These are phyloP conservation scores for Stellera chamaejasme DNA, from an alignment of 345 rosid genomes.

Conservation along the genomic window DNA sequence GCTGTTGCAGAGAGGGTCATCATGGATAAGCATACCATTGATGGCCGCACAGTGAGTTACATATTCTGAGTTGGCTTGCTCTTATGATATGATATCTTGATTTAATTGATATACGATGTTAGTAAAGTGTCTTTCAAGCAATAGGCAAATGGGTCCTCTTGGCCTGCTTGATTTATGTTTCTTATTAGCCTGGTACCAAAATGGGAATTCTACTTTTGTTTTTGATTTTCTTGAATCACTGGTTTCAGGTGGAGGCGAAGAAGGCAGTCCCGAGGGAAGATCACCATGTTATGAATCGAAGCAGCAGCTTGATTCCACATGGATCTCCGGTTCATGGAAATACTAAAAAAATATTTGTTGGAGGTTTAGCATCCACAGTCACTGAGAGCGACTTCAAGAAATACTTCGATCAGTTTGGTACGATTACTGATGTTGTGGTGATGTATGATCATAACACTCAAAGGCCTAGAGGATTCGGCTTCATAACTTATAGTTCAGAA, in stretches of 20 bases:
- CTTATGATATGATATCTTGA: no score
- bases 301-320: conserved; percentile 36
- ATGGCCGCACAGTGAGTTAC: conserved; percentile 64
- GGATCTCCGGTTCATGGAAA: conserved; percentile 55
- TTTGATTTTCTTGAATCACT: background rate
- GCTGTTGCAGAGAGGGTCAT: conserved; percentile 85
- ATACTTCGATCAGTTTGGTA: conserved; percentile 89
- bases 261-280: conserved; percentile 92
- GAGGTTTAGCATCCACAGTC: conserved; percentile 75
- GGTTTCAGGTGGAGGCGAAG: conserved; percentile 77
- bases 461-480: conserved; percentile 98
- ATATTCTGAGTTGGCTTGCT: no score
- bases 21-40: conserved; percentile 87
- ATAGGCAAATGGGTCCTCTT: no score
- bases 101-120: no score
- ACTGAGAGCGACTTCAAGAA: conserved; percentile 64
- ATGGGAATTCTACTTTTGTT: no score
- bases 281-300: conserved; percentile 60
- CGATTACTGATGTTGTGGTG: conserved; percentile 80
- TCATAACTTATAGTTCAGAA: conserved; percentile 89
- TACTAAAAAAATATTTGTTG: conserved; percentile 85
- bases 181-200: no score
- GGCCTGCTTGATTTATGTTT: no score
- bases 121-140: no score
- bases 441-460: conserved; percentile 99